These are phyloP conservation scores for Cephaloascus fragrans DNA, from an alignment of 805 yeast species.

Conservation along the genomic window DNA sequence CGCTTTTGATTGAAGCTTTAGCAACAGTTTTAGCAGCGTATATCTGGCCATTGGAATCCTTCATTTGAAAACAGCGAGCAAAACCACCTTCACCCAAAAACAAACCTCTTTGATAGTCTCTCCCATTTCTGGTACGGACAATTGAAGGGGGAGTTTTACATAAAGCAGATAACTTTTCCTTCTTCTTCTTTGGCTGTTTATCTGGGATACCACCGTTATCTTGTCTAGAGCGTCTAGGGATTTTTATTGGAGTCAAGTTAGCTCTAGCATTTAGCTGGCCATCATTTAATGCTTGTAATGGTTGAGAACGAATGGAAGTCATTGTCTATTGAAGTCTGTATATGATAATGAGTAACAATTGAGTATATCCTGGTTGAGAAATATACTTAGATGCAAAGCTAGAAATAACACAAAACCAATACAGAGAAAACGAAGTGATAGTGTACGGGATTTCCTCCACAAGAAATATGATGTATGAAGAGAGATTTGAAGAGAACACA, in stretches of 20 bases:
- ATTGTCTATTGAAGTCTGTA: no score
- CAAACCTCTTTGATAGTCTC: constrained; percentile 82
- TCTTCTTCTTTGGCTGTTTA: constrained; percentile 49
- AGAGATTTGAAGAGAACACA: background rate
- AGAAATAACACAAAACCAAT: background rate
- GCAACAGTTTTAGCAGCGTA: constrained; percentile 98
- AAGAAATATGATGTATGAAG: no score
- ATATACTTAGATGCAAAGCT: no score
- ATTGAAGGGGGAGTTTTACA: constrained; percentile 96
- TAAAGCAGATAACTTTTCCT: constrained; percentile 79
- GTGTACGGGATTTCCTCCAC: no score
- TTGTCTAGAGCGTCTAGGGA: constrained; percentile 9
- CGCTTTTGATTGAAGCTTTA: constrained; percentile 83
- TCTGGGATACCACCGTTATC: constrained; percentile 9
- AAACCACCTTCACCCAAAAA: constrained; percentile 98
- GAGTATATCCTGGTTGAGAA: no score
- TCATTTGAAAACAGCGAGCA: constrained; percentile 96
- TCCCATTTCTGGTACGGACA: constrained; percentile 77
- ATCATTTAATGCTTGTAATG: constrained; percentile 34
- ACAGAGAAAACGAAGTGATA: no score
- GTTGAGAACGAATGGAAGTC: constrained; percentile 12
- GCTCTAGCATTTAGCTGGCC: constrained; percentile 29
- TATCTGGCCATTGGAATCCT: constrained; percentile 75
- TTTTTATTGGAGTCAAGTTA: constrained; percentile 19
- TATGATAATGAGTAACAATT: no score